Conservation (phyloP, 2,329 filamentous ascomycete genomes). For the Apiospora marii region DNA sequence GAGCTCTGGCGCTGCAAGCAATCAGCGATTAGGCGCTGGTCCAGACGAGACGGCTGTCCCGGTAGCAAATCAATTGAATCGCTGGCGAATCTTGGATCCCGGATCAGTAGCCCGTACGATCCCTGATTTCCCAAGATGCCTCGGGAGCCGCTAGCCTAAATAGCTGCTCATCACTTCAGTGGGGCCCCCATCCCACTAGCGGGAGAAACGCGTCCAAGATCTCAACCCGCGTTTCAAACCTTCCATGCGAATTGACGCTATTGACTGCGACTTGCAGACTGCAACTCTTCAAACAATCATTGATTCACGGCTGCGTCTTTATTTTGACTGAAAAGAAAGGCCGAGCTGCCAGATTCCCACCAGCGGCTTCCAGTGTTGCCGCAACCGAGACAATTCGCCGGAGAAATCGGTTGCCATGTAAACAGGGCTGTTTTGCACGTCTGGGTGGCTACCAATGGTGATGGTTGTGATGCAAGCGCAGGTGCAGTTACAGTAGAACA, state of each 20-base stretch:
- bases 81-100: neutral
- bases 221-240: conserved; percentile 20
- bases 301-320: conserved; percentile 3
- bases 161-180: conserved; percentile 14
- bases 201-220: conserved; percentile 1
- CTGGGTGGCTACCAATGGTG: neutral
- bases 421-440: neutral
- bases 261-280: neutral
- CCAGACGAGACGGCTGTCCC: neutral
- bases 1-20: neutral
- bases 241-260: conserved; percentile 10
- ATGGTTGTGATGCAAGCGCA: neutral
- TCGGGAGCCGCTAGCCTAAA: conserved; percentile 1
- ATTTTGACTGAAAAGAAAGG: conserved; percentile 11
- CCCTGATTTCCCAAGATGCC: conserved; percentile 7
- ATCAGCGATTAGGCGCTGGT: neutral
- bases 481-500: neutral
- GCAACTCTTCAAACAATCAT: neutral
- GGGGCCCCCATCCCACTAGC: conserved; percentile 15
- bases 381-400: neutral
- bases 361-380: neutral
- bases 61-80: neutral
- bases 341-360: neutral
- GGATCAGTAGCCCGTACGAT: conserved; percentile 11
- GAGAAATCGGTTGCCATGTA: conserved; percentile 4